phyloP scores from a whole-genome alignment of 2,329 filamentous ascomycete species.

The Daldinia eschscholtzii region DNA sequence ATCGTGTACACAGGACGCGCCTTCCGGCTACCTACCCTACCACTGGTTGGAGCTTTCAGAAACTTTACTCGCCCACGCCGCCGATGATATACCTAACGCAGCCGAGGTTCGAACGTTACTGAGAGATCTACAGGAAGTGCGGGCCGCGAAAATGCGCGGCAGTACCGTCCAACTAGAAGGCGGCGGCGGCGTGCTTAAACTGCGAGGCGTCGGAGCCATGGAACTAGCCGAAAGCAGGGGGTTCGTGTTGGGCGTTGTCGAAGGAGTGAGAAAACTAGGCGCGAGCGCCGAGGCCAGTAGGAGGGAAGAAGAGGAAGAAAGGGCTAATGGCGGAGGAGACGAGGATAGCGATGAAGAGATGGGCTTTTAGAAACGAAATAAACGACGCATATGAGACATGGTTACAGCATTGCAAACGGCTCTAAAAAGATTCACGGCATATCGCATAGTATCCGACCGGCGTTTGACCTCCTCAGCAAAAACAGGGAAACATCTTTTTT shows the following conservation, averaged over 20 bases:
- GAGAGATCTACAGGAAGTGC: constrained; percentile 85
- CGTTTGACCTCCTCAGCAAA: constrained; percentile 17
- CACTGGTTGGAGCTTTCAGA: constrained; percentile 96
- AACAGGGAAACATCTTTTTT: background rate
- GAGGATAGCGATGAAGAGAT: constrained; percentile 72
- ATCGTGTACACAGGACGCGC: constrained; percentile 77
- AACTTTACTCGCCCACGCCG: constrained; percentile 85
- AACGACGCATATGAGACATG: constrained; percentile 11
- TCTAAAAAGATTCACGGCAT: constrained; percentile 8
- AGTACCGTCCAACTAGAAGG: constrained; percentile 79
- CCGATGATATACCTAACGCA: constrained; percentile 81
- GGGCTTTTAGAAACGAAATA: constrained; percentile 45
- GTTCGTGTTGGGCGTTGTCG: constrained; percentile 87
- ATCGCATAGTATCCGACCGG: constrained; percentile 19
- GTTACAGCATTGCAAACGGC: constrained; percentile 16
- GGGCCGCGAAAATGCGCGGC: constrained; percentile 87
- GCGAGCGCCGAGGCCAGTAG: constrained; percentile 82
- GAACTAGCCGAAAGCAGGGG: constrained; percentile 89
- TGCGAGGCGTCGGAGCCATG: constrained; percentile 87
- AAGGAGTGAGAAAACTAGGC: constrained; percentile 87
- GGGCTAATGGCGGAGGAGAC: constrained; percentile 67
- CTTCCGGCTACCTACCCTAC: constrained; percentile 82
- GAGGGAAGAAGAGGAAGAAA: constrained; percentile 80
- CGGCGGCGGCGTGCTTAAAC: constrained; percentile 76
- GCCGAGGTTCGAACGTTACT: constrained; percentile 81